phyloP scores from a whole-genome alignment of 2,329 filamentous ascomycete species.

The Nannizziopsis barbatae region DNA sequence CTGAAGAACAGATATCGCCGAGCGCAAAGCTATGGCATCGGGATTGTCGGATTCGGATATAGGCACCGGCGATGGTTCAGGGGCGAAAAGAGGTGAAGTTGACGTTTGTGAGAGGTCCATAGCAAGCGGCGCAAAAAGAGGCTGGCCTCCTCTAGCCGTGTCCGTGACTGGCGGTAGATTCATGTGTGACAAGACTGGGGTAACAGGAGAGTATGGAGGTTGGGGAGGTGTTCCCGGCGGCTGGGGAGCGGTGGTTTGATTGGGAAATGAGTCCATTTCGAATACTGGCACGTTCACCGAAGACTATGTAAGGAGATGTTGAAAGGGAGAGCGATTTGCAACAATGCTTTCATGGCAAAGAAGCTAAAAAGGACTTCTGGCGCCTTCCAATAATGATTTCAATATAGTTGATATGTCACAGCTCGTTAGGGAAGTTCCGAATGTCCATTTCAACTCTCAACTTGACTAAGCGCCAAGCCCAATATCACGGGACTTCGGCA shows the following conservation, averaged over 20 bases:
- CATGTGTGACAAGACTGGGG: conserved; percentile 31
- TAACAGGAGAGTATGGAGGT: conserved; percentile 39
- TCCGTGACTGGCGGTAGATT: conserved; percentile 13
- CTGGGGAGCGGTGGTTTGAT: background rate
- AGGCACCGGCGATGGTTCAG: conserved; percentile 33
- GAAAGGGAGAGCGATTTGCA: background rate
- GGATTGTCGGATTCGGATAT: conserved; percentile 51
- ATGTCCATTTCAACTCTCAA: too few species aligned
- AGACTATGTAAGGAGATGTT: background rate
- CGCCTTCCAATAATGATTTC: too few species aligned
- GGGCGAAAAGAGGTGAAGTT: conserved; percentile 19
- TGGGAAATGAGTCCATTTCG: conserved; percentile 5
- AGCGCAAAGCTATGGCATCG: conserved; percentile 76
- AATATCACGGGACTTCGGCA: too few species aligned
- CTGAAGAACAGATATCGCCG: conserved; percentile 76
- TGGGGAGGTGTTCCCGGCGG: conserved; percentile 32
- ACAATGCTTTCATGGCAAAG: too few species aligned
- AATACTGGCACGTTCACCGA: background rate
- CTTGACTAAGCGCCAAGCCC: too few species aligned
- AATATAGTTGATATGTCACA: too few species aligned
- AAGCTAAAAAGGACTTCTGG: too few species aligned
- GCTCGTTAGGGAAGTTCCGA: too few species aligned
- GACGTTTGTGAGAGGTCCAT: background rate
- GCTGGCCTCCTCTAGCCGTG: conserved; percentile 2
- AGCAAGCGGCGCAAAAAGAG: background rate